These are phyloP conservation scores for Schoenoplectus tabernaemontani DNA, from an alignment of 202 grass and related monocot genomes.

Conservation along the genomic window DNA sequence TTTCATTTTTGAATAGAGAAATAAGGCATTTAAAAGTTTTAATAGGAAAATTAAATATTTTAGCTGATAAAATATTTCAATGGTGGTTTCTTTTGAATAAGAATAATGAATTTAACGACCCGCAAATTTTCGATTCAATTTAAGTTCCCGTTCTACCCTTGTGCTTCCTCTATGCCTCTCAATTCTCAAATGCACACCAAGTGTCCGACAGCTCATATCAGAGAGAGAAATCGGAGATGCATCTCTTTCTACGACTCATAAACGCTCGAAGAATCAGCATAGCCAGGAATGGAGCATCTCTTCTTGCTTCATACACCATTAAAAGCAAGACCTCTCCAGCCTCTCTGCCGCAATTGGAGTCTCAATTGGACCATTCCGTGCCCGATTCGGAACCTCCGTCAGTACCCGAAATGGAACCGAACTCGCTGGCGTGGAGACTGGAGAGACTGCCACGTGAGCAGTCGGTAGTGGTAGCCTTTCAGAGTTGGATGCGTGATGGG, in stretches of 20 bases:
- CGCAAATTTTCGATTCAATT: no score
- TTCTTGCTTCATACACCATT: neutral
- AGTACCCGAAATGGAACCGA: neutral
- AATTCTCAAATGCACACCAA: neutral
- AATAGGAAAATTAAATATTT: no score
- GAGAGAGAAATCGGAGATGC: neutral
- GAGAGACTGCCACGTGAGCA: conserved; percentile 39
- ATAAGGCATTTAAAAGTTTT: no score
- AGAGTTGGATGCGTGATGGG: conserved; percentile 67
- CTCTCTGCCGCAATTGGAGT: neutral
- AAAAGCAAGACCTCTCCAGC: neutral
- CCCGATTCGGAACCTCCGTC: neutral
- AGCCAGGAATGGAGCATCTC: neutral
- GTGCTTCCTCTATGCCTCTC: neutral
- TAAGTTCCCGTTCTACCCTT: no score
- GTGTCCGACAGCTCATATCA: neutral
- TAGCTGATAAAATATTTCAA: no score
- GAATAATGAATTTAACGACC: no score
- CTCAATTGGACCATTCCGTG: neutral
- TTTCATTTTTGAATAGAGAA: no score
- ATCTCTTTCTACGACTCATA: neutral
- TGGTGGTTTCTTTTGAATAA: no score
- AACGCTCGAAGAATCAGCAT: neutral
- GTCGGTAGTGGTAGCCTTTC: conserved; percentile 56
- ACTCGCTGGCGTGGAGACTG: conserved; percentile 51